phyloP scores from a whole-genome alignment of 116 monocot species.

The Cymodocea nodosa region DNA sequence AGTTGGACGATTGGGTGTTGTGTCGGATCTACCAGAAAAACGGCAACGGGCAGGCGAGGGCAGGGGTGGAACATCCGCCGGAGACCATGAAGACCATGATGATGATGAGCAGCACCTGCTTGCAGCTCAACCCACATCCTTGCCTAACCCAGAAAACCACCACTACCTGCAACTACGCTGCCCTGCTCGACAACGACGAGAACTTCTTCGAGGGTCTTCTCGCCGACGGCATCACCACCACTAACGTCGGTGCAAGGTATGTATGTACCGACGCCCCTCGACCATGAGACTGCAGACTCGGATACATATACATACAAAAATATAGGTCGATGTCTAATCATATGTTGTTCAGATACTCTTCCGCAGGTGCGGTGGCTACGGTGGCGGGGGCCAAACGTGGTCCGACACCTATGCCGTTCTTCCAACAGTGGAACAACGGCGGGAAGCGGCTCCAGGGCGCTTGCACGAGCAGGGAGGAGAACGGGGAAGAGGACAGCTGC shows the following conservation, averaged over 20 bases:
- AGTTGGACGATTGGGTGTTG: conserved; percentile 64
- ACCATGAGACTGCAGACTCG: too few species aligned
- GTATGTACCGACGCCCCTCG: too few species aligned
- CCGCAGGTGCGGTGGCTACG: background rate
- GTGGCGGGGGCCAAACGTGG: background rate
- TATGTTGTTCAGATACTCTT: too few species aligned
- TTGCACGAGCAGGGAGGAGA: background rate
- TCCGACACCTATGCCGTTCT: background rate
- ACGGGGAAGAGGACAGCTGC: background rate
- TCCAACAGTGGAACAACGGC: conserved; percentile 9
- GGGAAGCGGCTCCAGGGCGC: conserved; percentile 18
- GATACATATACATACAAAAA: too few species aligned
- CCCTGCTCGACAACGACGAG: conserved; percentile 33
- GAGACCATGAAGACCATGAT: too few species aligned
- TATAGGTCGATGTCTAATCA: too few species aligned
- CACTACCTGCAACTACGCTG: background rate
- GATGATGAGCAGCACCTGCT: background rate
- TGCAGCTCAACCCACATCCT: background rate
- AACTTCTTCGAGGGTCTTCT: conserved; percentile 46
- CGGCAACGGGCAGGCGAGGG: conserved; percentile 6
- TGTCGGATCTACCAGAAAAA: conserved; percentile 74
- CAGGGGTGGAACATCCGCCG: conserved; percentile 1
- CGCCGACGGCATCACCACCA: background rate
- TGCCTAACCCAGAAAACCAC: background rate
- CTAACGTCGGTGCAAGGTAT: background rate